These are phyloP conservation scores for Andrographis paniculata DNA, from an alignment of 305 asterid genomes.

Conservation along the genomic window DNA sequence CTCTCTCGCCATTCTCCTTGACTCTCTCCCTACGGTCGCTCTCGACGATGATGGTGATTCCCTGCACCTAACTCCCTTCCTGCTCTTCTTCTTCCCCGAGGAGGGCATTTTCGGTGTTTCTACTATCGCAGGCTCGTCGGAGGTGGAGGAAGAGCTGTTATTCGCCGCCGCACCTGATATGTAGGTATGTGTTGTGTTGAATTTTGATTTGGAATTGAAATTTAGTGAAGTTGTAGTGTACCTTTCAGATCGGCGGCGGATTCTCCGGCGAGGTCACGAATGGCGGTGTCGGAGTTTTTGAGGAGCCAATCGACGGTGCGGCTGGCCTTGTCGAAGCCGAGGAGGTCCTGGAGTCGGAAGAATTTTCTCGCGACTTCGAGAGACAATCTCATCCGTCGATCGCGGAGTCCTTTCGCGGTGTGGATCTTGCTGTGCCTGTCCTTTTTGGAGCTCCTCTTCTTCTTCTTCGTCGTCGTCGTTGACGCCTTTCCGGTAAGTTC, in stretches of 20 bases:
- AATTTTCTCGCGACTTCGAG: slow-evolving; percentile 34
- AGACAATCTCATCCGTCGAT: slow-evolving; percentile 38
- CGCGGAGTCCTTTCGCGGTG: slow-evolving; percentile 37
- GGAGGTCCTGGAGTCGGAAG: slow-evolving; percentile 31
- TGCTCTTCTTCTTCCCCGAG: not conserved
- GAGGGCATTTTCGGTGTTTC: not conserved
- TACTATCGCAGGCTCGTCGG: too few relatives aligned
- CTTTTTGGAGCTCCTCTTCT: slow-evolving; percentile 20
- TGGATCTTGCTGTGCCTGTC: slow-evolving; percentile 46
- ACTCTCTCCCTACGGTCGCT: slow-evolving; percentile 22
- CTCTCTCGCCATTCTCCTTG: slow-evolving; percentile 37
- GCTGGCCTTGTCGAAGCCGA: slow-evolving; percentile 39
- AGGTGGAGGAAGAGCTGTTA: too few relatives aligned
- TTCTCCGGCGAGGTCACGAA: slow-evolving; percentile 15
- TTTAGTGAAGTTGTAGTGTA: too few relatives aligned
- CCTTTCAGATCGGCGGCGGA: not conserved
- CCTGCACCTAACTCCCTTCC: not conserved
- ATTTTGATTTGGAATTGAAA: too few relatives aligned
- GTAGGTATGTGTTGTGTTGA: too few relatives aligned
- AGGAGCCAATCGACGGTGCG: slow-evolving; percentile 33
- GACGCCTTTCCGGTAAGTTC: too few relatives aligned
- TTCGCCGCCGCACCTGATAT: too few relatives aligned
- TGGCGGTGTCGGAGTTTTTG: slow-evolving; percentile 19
- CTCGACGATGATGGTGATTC: not conserved
- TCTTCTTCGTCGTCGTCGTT: not conserved